Evolutionary conservation across 1,284 basidiomycete genomes (phyloP).

Genomic region (Volvariella surrecta): DNA sequence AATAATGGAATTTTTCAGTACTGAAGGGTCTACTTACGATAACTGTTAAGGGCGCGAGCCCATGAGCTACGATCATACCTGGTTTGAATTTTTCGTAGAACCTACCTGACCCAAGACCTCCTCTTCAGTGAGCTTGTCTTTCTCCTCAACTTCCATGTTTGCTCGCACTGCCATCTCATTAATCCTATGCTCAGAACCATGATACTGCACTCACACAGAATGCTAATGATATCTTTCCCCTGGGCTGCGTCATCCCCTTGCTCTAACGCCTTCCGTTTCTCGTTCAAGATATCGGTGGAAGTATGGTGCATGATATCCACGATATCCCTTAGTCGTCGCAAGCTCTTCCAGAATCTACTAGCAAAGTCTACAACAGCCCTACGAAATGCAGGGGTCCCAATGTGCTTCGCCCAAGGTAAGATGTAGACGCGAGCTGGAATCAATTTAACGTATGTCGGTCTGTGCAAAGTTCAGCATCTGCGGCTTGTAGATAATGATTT

Average conservation of each 20-base stretch:
- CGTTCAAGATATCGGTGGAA: constrained; percentile 23
- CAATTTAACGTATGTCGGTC: constrained; percentile 9
- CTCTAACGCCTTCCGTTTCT: constrained; percentile 23
- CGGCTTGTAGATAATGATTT: neutral
- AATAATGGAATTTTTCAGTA: neutral
- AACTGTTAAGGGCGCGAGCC: too few species aligned
- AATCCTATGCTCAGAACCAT: neutral
- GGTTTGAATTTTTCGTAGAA: neutral
- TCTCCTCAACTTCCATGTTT: constrained; percentile 21
- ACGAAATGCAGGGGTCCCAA: constrained; percentile 20
- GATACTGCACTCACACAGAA: constrained; percentile 27
- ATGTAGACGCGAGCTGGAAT: constrained; percentile 11
- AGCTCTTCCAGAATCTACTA: constrained; percentile 25
- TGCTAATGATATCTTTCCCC: constrained; percentile 38
- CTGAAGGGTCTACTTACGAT: too few species aligned
- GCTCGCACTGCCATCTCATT: constrained; percentile 18
- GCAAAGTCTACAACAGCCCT: constrained; percentile 20
- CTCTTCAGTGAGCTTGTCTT: constrained; percentile 23
- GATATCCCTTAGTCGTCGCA: constrained; percentile 22
- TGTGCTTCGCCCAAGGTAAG: constrained; percentile 15
- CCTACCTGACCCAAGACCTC: constrained; percentile 22
- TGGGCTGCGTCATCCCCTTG: constrained; percentile 19
- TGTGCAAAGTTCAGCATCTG: constrained; percentile 3
- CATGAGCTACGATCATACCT: too few species aligned
- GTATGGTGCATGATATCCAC: constrained; percentile 25